phyloP scores from a whole-genome alignment of 768 basidiomycete species.

The Leccinum arenicola region DNA sequence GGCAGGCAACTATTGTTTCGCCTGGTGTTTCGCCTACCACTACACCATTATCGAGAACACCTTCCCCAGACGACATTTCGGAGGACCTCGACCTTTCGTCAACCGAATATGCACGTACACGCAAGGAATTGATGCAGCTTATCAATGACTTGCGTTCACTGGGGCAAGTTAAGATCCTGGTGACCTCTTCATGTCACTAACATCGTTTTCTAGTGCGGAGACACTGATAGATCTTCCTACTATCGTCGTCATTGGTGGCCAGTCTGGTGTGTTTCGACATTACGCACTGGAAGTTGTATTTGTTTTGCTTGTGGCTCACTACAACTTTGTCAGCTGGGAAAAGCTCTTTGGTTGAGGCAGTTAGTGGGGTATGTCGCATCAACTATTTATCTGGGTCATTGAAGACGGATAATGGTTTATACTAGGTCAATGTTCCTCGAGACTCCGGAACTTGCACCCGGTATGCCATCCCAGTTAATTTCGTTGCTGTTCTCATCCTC shows the following conservation, averaged over 20 bases:
- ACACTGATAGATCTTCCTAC: conserved; percentile 45
- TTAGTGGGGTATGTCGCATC: conserved; percentile 45
- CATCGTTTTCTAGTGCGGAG: conserved; percentile 31
- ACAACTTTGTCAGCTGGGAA: conserved; percentile 44
- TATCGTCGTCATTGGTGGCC: conserved; percentile 54
- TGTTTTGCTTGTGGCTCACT: neutral
- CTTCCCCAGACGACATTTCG: conserved; percentile 14
- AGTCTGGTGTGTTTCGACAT: conserved; percentile 42
- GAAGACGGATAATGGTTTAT: neutral
- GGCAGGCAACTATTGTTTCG: neutral
- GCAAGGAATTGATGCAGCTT: conserved; percentile 40
- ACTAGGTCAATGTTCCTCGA: conserved; percentile 56
- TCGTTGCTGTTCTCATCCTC: conserved; percentile 1
- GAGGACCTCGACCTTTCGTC: conserved; percentile 25
- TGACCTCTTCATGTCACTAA: neutral
- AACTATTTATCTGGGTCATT: neutral
- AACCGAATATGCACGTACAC: conserved; percentile 38
- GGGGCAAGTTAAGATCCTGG: conserved; percentile 31
- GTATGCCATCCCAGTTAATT: conserved; percentile 24
- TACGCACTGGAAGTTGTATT: neutral
- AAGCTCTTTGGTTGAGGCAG: conserved; percentile 57
- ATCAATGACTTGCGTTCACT: conserved; percentile 37
- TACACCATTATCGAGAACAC: neutral
- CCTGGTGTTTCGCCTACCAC: conserved; percentile 2
- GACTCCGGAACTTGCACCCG: conserved; percentile 61